Conservation (phyloP, 495 filamentous ascomycete species). For the Talaromyces liani region DNA sequence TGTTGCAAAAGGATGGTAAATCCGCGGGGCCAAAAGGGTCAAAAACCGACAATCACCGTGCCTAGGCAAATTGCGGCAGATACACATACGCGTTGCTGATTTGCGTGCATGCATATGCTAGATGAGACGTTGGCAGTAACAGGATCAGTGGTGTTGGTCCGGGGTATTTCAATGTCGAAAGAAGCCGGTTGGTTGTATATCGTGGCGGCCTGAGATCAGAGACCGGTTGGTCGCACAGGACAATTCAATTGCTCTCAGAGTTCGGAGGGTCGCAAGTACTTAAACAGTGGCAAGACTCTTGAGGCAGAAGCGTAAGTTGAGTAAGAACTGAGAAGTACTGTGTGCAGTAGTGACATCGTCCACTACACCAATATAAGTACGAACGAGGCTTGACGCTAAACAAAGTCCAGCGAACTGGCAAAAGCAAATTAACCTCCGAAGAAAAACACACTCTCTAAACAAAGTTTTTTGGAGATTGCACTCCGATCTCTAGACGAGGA, state of each 20-base stretch:
- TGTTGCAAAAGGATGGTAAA: not conserved
- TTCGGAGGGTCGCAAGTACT: not conserved
- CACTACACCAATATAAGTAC: not conserved
- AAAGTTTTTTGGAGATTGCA: not conserved
- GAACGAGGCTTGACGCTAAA: not conserved
- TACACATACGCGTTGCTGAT: not conserved
- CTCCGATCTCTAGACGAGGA: not conserved
- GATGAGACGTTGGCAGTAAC: not conserved
- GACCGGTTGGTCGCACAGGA: not conserved
- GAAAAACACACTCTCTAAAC: not conserved
- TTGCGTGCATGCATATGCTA: not conserved
- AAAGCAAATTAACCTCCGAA: not conserved
- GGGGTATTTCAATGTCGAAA: not conserved
- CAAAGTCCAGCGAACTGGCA: not conserved
- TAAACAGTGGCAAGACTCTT: not conserved
- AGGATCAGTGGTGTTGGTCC: not conserved
- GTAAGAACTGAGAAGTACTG: not conserved
- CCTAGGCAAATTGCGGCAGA: not conserved
- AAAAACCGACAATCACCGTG: not conserved
- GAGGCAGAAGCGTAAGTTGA: not conserved
- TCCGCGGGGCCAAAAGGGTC: not conserved
- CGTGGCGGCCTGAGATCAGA: too few relatives aligned
- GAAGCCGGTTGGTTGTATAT: not conserved
- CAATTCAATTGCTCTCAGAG: not conserved
- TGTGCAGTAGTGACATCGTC: not conserved